Evolutionary conservation across 2,329 filamentous ascomycete species (phyloP).

Genomic region (Scytalidium lignicola): DNA sequence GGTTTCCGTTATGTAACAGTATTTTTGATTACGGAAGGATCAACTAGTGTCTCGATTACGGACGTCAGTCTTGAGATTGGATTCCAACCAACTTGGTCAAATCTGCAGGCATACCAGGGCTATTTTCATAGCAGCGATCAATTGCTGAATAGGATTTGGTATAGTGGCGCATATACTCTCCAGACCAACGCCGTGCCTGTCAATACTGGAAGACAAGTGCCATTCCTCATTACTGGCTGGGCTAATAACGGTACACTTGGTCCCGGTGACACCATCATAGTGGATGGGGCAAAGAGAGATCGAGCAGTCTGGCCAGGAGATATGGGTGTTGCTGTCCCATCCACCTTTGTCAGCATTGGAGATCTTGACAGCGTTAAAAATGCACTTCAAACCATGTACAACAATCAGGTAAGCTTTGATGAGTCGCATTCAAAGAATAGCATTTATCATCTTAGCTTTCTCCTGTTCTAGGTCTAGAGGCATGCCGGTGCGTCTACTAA

Average conservation of each 20-base stretch:
- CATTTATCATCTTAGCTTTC: neutral
- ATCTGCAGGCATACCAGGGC: conserved; percentile 42
- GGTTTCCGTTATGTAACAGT: conserved; percentile 46
- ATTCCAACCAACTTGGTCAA: conserved; percentile 35
- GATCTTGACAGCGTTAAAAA: conserved; percentile 41
- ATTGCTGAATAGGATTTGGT: conserved; percentile 46
- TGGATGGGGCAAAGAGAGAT: conserved; percentile 51
- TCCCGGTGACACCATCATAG: conserved; percentile 19
- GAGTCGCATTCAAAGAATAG: neutral
- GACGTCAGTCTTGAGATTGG: conserved; percentile 28
- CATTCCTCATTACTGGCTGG: conserved; percentile 19
- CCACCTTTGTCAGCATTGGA: conserved; percentile 43
- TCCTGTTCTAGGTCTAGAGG: too few species aligned
- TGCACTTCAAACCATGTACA: conserved; percentile 38
- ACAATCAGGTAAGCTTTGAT: conserved; percentile 22
- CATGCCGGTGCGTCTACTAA: too few species aligned
- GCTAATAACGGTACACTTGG: conserved; percentile 35
- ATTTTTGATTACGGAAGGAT: conserved; percentile 34
- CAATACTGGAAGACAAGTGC: conserved; percentile 21
- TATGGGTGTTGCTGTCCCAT: conserved; percentile 48
- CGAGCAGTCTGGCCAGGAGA: conserved; percentile 54
- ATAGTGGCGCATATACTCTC: conserved; percentile 39
- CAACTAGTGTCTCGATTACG: conserved; percentile 21
- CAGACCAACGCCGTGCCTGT: conserved; percentile 16
- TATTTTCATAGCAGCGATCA: conserved; percentile 44